Percentiles rank a stretch among this genome's conserved stretches.
Conservation (phyloP, 345 rosid species). For the sweet orange (Citrus sinensis) region DNA sequence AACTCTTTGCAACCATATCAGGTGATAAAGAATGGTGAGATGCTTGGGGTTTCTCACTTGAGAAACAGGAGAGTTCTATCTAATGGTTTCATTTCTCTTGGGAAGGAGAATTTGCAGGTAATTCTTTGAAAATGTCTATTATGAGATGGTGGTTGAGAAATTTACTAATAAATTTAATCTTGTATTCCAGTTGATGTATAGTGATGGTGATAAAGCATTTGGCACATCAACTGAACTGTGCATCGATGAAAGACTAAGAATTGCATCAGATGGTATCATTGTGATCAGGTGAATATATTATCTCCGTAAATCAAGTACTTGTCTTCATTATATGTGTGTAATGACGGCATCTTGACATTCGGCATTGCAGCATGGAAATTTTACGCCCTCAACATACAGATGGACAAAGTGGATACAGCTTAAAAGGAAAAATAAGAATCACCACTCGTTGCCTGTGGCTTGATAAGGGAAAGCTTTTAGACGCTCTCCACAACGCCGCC, state of each 20-base stretch:
- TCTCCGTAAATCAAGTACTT: conserved; percentile 1
- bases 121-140: conserved; percentile 18
- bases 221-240: conserved; percentile 95
- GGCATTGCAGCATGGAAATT: conserved; percentile 78
- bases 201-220: conserved; percentile 95
- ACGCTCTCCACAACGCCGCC: conserved; percentile 89
- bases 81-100: conserved; percentile 87
- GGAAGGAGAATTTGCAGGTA: conserved; percentile 88
- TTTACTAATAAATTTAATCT: conserved; percentile 15
- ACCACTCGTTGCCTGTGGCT: conserved; percentile 98
- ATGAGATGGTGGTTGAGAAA: conserved; percentile 16
- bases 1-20: conserved; percentile 29
- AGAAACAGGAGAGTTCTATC: conserved; percentile 93
- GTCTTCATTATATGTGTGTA: not conserved
- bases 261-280: conserved; percentile 92
- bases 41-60: conserved; percentile 99
- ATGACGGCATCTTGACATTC: conserved; percentile 15
- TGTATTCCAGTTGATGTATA: conserved; percentile 85
- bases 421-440: conserved; percentile 91
- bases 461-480: conserved; percentile 92
- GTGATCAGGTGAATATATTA: conserved; percentile 64
- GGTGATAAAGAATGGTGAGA: conserved; percentile 99
- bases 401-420: conserved; percentile 35
- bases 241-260: conserved; percentile 83
- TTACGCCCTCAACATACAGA: conserved; percentile 59